These are phyloP conservation scores for Diphasiastrum complanatum DNA, from an alignment of 83 land plant genomes.

Conservation along the genomic window DNA sequence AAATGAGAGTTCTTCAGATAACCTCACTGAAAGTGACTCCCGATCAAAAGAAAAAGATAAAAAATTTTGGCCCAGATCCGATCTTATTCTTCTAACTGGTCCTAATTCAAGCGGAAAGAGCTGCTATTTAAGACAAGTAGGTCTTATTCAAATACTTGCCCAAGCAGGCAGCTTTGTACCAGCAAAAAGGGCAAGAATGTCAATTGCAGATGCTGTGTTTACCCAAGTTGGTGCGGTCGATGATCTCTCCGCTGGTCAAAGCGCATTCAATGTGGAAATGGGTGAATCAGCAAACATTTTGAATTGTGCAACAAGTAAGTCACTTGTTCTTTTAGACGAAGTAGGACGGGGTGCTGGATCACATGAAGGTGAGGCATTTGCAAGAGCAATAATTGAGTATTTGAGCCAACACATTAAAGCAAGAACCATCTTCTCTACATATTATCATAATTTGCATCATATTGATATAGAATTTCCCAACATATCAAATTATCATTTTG, in stretches of 20 bases:
- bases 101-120: conserved; percentile 24
- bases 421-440: conserved; percentile 19
- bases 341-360: conserved; percentile 21
- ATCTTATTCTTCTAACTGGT: conserved; percentile 16
- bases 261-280: conserved; percentile 20
- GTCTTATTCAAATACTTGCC: conserved; percentile 18
- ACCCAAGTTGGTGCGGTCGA: conserved; percentile 23
- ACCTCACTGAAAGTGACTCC: neutral
- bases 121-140: conserved; percentile 22
- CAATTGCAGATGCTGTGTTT: conserved; percentile 14
- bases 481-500: conserved; percentile 19
- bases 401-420: conserved; percentile 10
- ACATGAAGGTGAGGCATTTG: conserved; percentile 18
- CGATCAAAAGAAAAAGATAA: neutral
- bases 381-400: conserved; percentile 23
- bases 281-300: conserved; percentile 15
- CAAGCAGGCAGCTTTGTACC: conserved; percentile 21
- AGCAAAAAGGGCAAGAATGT: conserved; percentile 4
- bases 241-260: conserved; percentile 24
- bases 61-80: conserved; percentile 18
- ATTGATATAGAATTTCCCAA: conserved; percentile 15
- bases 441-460: conserved; percentile 16
- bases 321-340: conserved; percentile 18
- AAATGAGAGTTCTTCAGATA: neutral
- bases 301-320: conserved; percentile 12